phyloP scores from a whole-genome alignment of 2,329 filamentous ascomycete genomes.

The Tolypocladium tundrense region DNA sequence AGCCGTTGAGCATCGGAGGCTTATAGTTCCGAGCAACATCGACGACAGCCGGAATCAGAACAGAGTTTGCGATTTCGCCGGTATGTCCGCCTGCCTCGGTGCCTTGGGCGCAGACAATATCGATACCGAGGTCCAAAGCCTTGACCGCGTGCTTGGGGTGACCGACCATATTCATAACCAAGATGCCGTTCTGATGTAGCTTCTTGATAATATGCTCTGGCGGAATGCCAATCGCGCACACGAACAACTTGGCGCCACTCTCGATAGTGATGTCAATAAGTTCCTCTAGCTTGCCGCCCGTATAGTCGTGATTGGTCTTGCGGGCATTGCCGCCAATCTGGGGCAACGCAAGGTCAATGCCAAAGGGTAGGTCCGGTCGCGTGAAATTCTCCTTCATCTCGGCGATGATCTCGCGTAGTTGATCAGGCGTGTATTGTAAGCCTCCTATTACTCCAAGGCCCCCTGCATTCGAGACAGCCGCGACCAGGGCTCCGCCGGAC shows the following conservation, averaged over 20 bases:
- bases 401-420: constrained; percentile 70
- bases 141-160: constrained; percentile 86
- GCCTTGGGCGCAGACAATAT: constrained; percentile 86
- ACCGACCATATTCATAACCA: constrained; percentile 97
- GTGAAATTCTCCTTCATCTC: constrained; percentile 71
- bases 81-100: constrained; percentile 92
- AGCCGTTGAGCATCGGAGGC: constrained; percentile 58
- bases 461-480: constrained; percentile 80
- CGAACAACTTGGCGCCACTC: constrained; percentile 76
- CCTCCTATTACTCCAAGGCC: constrained; percentile 70
- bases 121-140: constrained; percentile 74
- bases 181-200: constrained; percentile 67
- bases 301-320: constrained; percentile 94
- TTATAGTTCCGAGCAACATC: constrained; percentile 68
- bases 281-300: constrained; percentile 79
- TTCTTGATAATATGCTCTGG: constrained; percentile 61
- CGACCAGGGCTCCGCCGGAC: constrained; percentile 69
- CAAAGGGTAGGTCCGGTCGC: constrained; percentile 66
- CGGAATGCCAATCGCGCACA: constrained; percentile 80
- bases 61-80: constrained; percentile 73
- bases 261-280: constrained; percentile 79
- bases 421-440: constrained; percentile 60
- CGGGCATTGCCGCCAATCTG: constrained; percentile 77
- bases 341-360: constrained; percentile 82
- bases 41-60: constrained; percentile 77